Percentiles rank a stretch among this genome's conserved stretches.
These are phyloP conservation scores for Tolypocladium album DNA, from an alignment of 2,329 filamentous ascomycete species.

Conservation along the genomic window DNA sequence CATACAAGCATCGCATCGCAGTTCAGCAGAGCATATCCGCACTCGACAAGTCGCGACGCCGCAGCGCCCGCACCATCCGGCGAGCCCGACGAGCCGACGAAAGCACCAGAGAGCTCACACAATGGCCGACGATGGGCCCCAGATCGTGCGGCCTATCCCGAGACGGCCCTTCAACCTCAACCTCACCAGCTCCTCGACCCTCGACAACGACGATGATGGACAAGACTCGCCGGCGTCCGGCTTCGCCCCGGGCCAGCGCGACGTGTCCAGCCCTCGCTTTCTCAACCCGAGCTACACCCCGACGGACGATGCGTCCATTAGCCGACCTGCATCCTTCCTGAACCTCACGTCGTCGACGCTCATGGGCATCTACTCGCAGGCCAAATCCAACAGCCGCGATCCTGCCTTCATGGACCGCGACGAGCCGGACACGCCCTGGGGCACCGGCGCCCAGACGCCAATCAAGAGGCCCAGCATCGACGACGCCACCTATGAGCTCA, in stretches of 20 bases:
- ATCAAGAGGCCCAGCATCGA: slow-evolving; percentile 30
- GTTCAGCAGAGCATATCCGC: background rate
- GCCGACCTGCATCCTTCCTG: slow-evolving; percentile 65
- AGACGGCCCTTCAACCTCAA: slow-evolving; percentile 59
- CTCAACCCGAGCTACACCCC: slow-evolving; percentile 33
- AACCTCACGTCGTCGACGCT: slow-evolving; percentile 86
- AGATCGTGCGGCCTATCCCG: slow-evolving; percentile 58
- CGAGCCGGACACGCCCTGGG: slow-evolving; percentile 63
- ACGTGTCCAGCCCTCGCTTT: slow-evolving; percentile 22
- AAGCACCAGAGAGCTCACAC: background rate
- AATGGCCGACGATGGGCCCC: slow-evolving; percentile 36
- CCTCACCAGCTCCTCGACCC: slow-evolving; percentile 33
- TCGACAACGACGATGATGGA: slow-evolving; percentile 21
- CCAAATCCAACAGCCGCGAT: slow-evolving; percentile 42
- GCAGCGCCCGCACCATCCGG: background rate
- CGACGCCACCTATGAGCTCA: slow-evolving; percentile 32
- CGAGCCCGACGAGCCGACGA: background rate
- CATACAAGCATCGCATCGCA: background rate
- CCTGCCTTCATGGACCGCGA: slow-evolving; percentile 31
- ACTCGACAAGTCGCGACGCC: background rate
- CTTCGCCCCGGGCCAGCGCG: slow-evolving; percentile 10
- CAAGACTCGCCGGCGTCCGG: slow-evolving; percentile 9
- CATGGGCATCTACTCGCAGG: slow-evolving; percentile 78
- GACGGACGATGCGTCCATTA: slow-evolving; percentile 31
- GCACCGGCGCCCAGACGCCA: slow-evolving; percentile 65